A percentile compares a stretch with the other conserved stretches of the same genome.
Conservation (phyloP, 2,329 filamentous ascomycete species). For the Basipetospora sp. region DNA sequence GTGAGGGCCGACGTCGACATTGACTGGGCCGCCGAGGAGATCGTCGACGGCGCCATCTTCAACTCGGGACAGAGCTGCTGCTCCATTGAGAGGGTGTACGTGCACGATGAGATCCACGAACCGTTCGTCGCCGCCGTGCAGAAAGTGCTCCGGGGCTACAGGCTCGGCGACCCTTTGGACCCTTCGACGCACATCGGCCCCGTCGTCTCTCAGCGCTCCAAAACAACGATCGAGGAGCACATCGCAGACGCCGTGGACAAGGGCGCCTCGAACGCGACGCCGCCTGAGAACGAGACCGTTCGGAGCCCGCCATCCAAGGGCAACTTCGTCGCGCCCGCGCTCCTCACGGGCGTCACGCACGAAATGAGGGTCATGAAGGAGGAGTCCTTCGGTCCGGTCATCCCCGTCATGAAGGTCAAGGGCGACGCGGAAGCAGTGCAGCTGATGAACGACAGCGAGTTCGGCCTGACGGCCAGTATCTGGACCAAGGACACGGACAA, state of each 20-base stretch:
- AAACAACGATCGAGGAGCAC: slow-evolving; percentile 61
- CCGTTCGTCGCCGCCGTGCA: slow-evolving; percentile 66
- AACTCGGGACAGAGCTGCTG: slow-evolving; percentile 98
- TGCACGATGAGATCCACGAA: slow-evolving; percentile 72
- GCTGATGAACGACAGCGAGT: slow-evolving; percentile 89
- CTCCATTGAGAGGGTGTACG: slow-evolving; percentile 80
- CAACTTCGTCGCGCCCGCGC: slow-evolving; percentile 77
- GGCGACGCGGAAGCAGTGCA: slow-evolving; percentile 65
- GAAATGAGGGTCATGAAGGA: slow-evolving; percentile 80
- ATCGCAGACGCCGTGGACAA: slow-evolving; percentile 69
- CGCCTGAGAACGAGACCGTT: slow-evolving; percentile 60
- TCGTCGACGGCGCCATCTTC: slow-evolving; percentile 91
- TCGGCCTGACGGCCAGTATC: slow-evolving; percentile 88
- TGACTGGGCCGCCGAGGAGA: slow-evolving; percentile 81
- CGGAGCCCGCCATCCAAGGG: slow-evolving; percentile 56
- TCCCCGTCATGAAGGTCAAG: slow-evolving; percentile 76
- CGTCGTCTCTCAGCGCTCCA: slow-evolving; percentile 69
- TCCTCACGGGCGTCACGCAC: slow-evolving; percentile 67
- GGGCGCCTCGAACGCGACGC: slow-evolving; percentile 73
- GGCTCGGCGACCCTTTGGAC: slow-evolving; percentile 74
- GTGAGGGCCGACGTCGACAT: slow-evolving; percentile 74
- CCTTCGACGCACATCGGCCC: slow-evolving; percentile 71
- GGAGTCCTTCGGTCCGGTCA: slow-evolving; percentile 88
- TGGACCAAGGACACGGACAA: slow-evolving; percentile 78
- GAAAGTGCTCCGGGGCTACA: slow-evolving; percentile 66